Evolutionary conservation across 2,329 filamentous ascomycete genomes (phyloP).

Genomic region (Stagonosporopsis tanaceti): DNA sequence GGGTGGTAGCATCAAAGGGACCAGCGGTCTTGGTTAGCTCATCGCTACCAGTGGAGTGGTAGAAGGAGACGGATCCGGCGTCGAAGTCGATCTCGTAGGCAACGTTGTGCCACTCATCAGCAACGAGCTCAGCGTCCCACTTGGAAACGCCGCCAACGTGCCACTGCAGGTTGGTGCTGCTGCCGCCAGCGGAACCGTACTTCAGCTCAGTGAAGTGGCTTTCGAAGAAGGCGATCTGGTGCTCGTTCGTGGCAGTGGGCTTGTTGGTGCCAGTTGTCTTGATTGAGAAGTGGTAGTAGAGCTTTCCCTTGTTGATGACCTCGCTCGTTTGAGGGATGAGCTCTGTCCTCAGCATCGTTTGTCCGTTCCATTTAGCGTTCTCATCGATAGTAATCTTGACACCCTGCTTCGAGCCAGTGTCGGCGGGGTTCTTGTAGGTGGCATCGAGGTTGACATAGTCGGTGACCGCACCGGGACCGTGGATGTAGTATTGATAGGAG

Average conservation of each 20-base stretch:
- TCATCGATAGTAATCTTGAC: conserved; percentile 72
- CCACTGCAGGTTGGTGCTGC: conserved; percentile 68
- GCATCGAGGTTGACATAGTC: conserved; percentile 73
- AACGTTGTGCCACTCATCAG: conserved; percentile 76
- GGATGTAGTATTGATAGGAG: conserved; percentile 80
- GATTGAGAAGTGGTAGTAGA: conserved; percentile 77
- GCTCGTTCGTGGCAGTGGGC: conserved; percentile 69
- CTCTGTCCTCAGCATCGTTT: conserved; percentile 75
- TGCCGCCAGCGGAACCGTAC: conserved; percentile 61
- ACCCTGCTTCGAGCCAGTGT: conserved; percentile 68
- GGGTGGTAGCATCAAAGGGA: conserved; percentile 67
- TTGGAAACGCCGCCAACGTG: conserved; percentile 66
- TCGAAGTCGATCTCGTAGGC: conserved; percentile 77
- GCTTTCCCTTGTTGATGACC: conserved; percentile 69
- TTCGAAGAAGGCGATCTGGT: conserved; percentile 72
- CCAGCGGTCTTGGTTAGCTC: conserved; percentile 66
- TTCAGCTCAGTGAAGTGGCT: conserved; percentile 79
- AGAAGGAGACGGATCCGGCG: conserved; percentile 69
- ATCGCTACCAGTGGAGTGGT: conserved; percentile 70
- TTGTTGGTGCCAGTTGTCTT: conserved; percentile 66
- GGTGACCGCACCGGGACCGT: conserved; percentile 65
- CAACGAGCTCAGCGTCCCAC: conserved; percentile 68
- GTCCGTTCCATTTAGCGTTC: conserved; percentile 74
- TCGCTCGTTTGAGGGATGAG: conserved; percentile 74
- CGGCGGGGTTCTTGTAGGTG: conserved; percentile 70